Conservation (phyloP, 176 grass and related monocot genomes). For the Eleusine indica region DNA sequence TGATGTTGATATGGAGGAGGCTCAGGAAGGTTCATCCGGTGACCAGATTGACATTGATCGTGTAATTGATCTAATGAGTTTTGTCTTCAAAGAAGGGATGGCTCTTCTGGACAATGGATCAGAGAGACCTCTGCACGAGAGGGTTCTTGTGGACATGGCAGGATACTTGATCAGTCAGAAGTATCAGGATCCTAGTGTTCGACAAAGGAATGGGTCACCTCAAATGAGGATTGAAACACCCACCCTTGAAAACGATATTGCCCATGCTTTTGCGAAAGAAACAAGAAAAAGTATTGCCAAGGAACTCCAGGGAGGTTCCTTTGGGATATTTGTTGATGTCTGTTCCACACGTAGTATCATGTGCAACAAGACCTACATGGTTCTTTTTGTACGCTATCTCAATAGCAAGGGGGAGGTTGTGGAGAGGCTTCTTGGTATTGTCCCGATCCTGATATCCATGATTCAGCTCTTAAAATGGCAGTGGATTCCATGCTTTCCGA, state of each 20-base stretch:
- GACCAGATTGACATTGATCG: constrained; percentile 12
- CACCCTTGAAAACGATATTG: constrained; percentile 35
- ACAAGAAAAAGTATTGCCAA: constrained; percentile 35
- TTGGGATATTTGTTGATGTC: constrained; percentile 29
- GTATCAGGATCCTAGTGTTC: not conserved
- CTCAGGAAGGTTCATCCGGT: not conserved
- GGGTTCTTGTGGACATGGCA: constrained; percentile 25
- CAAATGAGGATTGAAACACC: constrained; percentile 1
- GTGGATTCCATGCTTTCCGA: constrained; percentile 16
- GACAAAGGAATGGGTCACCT: not conserved
- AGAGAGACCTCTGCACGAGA: constrained; percentile 26
- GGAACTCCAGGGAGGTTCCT: constrained; percentile 34
- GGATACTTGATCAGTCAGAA: not conserved
- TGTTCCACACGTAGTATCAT: not conserved
- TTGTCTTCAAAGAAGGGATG: constrained; percentile 32
- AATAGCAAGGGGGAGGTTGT: constrained; percentile 31
- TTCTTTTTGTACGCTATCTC: constrained; percentile 24
- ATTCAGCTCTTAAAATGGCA: not conserved
- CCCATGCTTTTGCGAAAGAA: constrained; percentile 16
- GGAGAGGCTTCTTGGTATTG: constrained; percentile 44
- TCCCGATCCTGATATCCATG: constrained; percentile 25
- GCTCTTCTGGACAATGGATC: constrained; percentile 42
- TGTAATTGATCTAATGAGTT: constrained; percentile 32
- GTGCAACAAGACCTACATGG: not conserved
- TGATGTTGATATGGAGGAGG: constrained; percentile 1